Conservation (phyloP, 495 filamentous ascomycete genomes). For the Penicillium soppii region DNA sequence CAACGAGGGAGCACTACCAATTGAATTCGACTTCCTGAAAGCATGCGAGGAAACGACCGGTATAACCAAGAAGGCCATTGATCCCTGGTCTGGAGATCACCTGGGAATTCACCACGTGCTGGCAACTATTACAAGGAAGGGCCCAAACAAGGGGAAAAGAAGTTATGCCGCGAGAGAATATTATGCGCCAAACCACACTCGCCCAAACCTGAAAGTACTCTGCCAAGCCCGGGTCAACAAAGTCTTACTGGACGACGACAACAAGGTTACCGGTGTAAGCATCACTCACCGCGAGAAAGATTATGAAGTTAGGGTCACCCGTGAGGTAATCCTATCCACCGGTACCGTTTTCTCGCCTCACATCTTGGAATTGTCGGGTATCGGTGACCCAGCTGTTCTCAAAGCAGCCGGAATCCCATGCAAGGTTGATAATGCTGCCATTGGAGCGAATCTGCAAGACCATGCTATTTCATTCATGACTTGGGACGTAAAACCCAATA, state of each 20-base stretch:
- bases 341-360: conserved; percentile 53
- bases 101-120: conserved; percentile 35
- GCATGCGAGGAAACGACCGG: conserved; percentile 19
- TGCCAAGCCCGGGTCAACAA: conserved; percentile 28
- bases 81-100: conserved; percentile 36
- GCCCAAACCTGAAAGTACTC: conserved; percentile 30
- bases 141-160: conserved; percentile 44
- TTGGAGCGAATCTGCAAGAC: conserved; percentile 51
- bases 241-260: conserved; percentile 18
- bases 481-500: conserved; percentile 32
- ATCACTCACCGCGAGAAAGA: conserved; percentile 33
- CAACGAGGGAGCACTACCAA: conserved; percentile 21
- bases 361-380: conserved; percentile 57
- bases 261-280: conserved; percentile 34
- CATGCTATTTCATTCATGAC: conserved; percentile 24
- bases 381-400: conserved; percentile 40
- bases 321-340: conserved; percentile 54
- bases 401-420: conserved; percentile 33
- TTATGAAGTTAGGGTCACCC: conserved; percentile 42
- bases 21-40: conserved; percentile 26
- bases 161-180: conserved; percentile 47
- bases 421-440: conserved; percentile 32
- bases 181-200: conserved; percentile 13
- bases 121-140: conserved; percentile 36
- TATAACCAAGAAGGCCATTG: conserved; percentile 18